These are phyloP conservation scores for Chaetomiaceae sp. DNA, from an alignment of 2,329 filamentous ascomycete genomes.

Conservation along the genomic window DNA sequence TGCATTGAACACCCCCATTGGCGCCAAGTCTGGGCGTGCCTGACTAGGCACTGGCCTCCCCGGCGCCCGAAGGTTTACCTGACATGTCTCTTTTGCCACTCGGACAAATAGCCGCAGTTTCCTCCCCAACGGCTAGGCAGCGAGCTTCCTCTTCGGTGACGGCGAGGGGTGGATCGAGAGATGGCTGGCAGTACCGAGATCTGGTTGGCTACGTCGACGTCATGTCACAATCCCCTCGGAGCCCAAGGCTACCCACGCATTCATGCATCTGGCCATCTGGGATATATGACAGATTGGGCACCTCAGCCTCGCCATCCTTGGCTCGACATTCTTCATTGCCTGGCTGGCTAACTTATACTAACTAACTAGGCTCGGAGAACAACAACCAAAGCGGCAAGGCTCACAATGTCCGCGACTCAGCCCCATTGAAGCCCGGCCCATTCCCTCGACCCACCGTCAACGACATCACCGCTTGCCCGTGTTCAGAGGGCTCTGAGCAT, in stretches of 20 bases:
- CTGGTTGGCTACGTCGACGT: conserved; percentile 1
- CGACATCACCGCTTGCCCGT: conserved; percentile 39
- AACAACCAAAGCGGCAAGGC: neutral
- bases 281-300: neutral
- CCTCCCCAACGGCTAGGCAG: neutral
- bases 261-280: neutral
- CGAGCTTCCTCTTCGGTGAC: neutral
- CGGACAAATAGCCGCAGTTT: conserved; percentile 5
- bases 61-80: too few relatives aligned
- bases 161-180: conserved; percentile 5
- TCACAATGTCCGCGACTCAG: too few relatives aligned
- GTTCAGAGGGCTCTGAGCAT: conserved; percentile 58
- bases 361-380: neutral
- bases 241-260: conserved; percentile 7
- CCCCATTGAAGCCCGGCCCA: neutral
- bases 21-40: too few relatives aligned
- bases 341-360: neutral
- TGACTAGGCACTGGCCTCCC: too few relatives aligned
- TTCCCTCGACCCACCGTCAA: neutral
- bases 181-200: neutral
- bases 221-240: conserved; percentile 2
- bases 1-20: neutral
- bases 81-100: too few relatives aligned
- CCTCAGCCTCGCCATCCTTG: conserved; percentile 3
- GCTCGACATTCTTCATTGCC: neutral